Evolutionary conservation across 1,284 basidiomycete species (phyloP), one percentile per base, ranked within the genome.

Genomic region (Trichosporon asahii): DNA sequence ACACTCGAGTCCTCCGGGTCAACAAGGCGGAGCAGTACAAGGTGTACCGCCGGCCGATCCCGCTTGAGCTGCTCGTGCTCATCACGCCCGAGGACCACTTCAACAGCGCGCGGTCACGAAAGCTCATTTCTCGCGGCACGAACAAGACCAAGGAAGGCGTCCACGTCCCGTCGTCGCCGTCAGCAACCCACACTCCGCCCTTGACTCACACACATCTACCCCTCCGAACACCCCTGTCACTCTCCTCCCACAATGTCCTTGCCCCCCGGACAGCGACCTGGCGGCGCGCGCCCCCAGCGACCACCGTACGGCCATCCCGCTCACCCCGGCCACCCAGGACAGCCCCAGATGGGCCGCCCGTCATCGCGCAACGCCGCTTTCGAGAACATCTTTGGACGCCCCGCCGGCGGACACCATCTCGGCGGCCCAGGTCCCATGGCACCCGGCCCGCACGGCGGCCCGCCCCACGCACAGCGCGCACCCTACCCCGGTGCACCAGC

Each of bases 11-110:
- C n/a, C n/a, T n/a, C n/a, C n/a, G 83, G 79, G 90, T 86, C 66
- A 92, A 91, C 83, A 95, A 96, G 83, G 90, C 90, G 69, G 95
- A 98, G 76, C 92, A 95, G 77, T 91, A 90, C 84, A 94, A 94
- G 80, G 96, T 98, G 25, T 97, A 97, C 80, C 90, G 95, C 75
- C 89, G 92, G 76, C 97, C 97, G 0, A 98, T 99, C 75, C 97
- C 97, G 0, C 88, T 99, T 55, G 97, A 99, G 79, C 87, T 99
- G 1, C 88, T 99, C 18, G 88, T 93, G 65, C 88, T 98, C 68
- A 89, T 91, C 1, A 89, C 91, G 0, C 89, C 91, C 2, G 93
- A 95, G 73, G 93, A 95, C 63, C 76, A 82, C 63, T 83, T 82
- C 76, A 82, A 82, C 72, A 78, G 79, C 2, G 75, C 76, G 2